phyloP scores from a whole-genome alignment of 108 stramenopile species.

The Thalassiosira profunda region DNA sequence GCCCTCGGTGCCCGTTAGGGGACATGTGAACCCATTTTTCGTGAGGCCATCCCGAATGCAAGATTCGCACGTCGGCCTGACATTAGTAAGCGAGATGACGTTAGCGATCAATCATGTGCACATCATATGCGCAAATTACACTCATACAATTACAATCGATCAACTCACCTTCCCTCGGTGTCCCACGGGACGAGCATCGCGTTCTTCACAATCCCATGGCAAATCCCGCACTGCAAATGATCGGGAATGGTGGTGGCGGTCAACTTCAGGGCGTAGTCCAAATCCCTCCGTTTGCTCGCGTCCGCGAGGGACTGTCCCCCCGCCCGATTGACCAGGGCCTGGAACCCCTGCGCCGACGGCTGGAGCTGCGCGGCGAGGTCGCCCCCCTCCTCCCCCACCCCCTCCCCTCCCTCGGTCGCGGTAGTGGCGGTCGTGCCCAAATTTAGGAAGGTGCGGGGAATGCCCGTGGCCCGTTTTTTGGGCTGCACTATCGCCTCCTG shows the following conservation, averaged over 20 bases:
- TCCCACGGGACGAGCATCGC: slow-evolving; percentile 91
- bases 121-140: background rate
- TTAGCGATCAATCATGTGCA: slow-evolving; percentile 2
- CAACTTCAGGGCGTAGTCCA: slow-evolving; percentile 83
- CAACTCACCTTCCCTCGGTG: background rate
- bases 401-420: slow-evolving; percentile 13
- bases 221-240: slow-evolving; percentile 84
- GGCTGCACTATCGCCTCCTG: slow-evolving; percentile 54
- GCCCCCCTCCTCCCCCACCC: background rate
- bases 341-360: slow-evolving; percentile 73
- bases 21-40: slow-evolving; percentile 82
- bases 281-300: slow-evolving; percentile 54
- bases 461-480: slow-evolving; percentile 79
- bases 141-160: background rate
- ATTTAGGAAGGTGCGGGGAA: slow-evolving; percentile 84
- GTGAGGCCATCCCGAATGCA: slow-evolving; percentile 86
- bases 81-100: background rate
- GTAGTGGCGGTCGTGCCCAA: slow-evolving; percentile 57
- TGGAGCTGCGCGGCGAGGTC: slow-evolving; percentile 56
- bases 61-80: slow-evolving; percentile 70
- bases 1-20: slow-evolving; percentile 82
- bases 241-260: slow-evolving; percentile 81
- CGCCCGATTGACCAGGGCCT: slow-evolving; percentile 72
- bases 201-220: slow-evolving; percentile 67
- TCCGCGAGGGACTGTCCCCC: slow-evolving; percentile 76